Evolutionary conservation across 257 asterid species (phyloP).

Genomic region (Rehmannia glutinosa): DNA sequence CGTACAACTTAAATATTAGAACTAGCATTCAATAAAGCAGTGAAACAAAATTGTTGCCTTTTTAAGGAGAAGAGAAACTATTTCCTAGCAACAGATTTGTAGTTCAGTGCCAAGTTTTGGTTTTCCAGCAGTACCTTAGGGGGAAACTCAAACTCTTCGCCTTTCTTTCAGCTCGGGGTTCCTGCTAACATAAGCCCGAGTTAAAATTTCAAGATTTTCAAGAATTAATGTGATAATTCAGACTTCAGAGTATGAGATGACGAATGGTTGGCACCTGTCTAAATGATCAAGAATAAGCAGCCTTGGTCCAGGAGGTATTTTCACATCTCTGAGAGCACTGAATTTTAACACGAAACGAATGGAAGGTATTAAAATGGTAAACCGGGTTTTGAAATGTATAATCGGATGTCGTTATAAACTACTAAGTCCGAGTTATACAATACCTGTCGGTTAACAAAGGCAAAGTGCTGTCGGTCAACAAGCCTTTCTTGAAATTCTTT

Average conservation of each 20-base stretch:
- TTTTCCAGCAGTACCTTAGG: slow-evolving; percentile 13
- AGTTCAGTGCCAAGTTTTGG: neutral
- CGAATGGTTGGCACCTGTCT: slow-evolving; percentile 43
- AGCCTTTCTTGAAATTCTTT: slow-evolving; percentile 83
- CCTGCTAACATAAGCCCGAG: slow-evolving; percentile 28
- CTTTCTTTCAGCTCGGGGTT: slow-evolving; percentile 49
- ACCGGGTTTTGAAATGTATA: neutral
- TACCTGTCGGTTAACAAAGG: slow-evolving; percentile 80
- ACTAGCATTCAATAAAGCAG: no score
- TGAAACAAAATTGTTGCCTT: slow-evolving; percentile 24
- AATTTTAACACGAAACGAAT: neutral
- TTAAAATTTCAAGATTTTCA: slow-evolving; percentile 10
- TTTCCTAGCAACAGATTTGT: neutral
- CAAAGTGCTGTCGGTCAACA: slow-evolving; percentile 70
- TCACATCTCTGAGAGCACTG: slow-evolving; percentile 87
- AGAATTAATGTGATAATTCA: no score
- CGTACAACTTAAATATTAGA: no score
- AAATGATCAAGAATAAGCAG: slow-evolving; percentile 76
- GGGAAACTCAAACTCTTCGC: slow-evolving; percentile 20
- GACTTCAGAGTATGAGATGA: no score
- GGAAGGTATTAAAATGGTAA: neutral
- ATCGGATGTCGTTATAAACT: neutral
- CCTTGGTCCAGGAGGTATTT: slow-evolving; percentile 90
- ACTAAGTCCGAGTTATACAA: neutral
- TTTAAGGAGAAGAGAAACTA: neutral